Base-by-base conservation (phyloP, 2,329 filamentous ascomycete genomes). In the Chrysosporium queenslandicum region DNA sequence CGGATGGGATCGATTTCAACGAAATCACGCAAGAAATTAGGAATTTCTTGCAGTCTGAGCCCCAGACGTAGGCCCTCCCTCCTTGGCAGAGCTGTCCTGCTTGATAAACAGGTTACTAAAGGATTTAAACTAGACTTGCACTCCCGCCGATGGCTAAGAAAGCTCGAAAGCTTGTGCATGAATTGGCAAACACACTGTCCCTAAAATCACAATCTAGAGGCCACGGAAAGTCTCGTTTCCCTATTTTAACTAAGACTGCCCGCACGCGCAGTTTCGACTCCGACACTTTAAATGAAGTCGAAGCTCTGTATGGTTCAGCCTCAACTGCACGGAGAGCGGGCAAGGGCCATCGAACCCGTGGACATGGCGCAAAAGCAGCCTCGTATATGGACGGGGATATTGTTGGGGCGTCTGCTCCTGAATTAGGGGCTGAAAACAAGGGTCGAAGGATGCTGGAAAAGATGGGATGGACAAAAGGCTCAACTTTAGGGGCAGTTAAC, bases 391-490 rank as follows among this genome's bases (percentile, higher is more conserved):
- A 97, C 61, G 92, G 92, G 16, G 90, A 97, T 58, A 74, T 94
- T 25, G 89, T 97, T 2, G 92, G 91, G 45, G 87, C 80, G 1
- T 80, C 82, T 45, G 90, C 91, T 1, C 86, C 89, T 9, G 90
- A 95, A 66, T 76, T 98, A 29, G 86, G 87, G 1, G 74, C 75
- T 3, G 86, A 85, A 50, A 97, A 95, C 65, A 87, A 81, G 59
- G 92, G 92, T 9, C 80, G 88, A 47, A 81, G 82, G 2, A 86
- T 98, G 81, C 71, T 98, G 58, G 88, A 94, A 71, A 97, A 92
- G 71, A 97, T 97, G 92, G 92, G 92, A 2, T 98, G 92, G 90
- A 86, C 80, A 56, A 84, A 77, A 49, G 92, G 92, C 4, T 94
- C 84, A 63, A 86, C 86, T 1, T 76, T 98, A 0, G 92, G 92